Evolutionary conservation across 495 filamentous ascomycete genomes (phyloP), one percentile per base, ranked within the genome.

Genomic region (Saxophila tyrrhenica): DNA sequence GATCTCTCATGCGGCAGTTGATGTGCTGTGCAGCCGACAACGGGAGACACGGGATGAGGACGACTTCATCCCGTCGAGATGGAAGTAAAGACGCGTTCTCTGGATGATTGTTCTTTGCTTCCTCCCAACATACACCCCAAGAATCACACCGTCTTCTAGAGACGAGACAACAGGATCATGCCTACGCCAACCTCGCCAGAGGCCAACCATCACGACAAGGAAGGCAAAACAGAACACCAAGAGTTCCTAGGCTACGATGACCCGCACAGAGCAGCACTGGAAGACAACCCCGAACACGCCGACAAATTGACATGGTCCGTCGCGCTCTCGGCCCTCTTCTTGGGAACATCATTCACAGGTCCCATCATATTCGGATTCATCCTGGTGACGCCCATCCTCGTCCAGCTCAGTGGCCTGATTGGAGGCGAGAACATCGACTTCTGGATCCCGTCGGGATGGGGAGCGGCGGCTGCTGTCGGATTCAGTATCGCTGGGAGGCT

Each of bases 301-400:
- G 62, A 64, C 39, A 64, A 62, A 42, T 52, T 64, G 3, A 64
- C 62, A 1, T 43, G 39, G 35, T 47, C 59, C 16, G 57, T 59
- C 17, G 46, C 53, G 11, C 59, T 75, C 58, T 69, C 71, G 45
- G 62, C 63, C 51, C 67, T 74, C 45, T 67, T 60, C 22, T 56
- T 54, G 15, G 63, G 59, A 20, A 61, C 64, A 25, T 54, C 50
- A 22, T 65, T 62, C 22, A 53, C 58, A 15, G 16, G 63, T 55
- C 7, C 56, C 0, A 64, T 64, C 53, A 62, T 62, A 11, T 64
- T 62, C 25, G 62, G 62, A 21, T 64, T 64, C 56, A 62, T 64
- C 43, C 23, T 57, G 13, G 59, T 59, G 1, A 56, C 62, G 3
- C 55, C 62, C 1, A 62, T 64, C 21, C 52, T 64, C 3, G 62